These are phyloP conservation scores for Hypoxylon fuscum DNA, from an alignment of 495 filamentous ascomycete genomes.

Conservation along the genomic window DNA sequence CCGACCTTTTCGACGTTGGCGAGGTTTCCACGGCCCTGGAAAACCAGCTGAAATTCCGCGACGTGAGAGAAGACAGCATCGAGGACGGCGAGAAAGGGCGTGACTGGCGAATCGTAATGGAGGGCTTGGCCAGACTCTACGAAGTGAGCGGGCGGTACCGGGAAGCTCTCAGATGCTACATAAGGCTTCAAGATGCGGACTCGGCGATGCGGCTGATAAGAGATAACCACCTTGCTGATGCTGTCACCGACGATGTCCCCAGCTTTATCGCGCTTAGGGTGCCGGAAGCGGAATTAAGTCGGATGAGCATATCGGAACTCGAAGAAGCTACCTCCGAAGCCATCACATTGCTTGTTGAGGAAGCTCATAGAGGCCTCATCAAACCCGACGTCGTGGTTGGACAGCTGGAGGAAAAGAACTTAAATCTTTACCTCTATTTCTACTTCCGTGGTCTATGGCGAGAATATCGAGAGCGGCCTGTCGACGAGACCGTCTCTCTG, in stretches of 20 bases:
- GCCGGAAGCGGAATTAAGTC: conserved; percentile 72
- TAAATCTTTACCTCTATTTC: conserved; percentile 84
- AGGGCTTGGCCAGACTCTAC: conserved; percentile 83
- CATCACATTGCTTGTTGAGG: conserved; percentile 85
- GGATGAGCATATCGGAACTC: conserved; percentile 73
- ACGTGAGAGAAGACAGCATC: conserved; percentile 73
- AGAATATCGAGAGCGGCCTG: conserved; percentile 56
- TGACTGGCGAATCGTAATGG: conserved; percentile 86
- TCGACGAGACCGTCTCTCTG: conserved; percentile 73
- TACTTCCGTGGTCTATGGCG: conserved; percentile 89
- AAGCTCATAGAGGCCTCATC: conserved; percentile 88
- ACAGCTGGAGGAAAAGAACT: conserved; percentile 68
- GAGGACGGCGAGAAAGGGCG: conserved; percentile 70
- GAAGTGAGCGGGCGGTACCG: conserved; percentile 78
- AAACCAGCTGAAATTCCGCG: conserved; percentile 72
- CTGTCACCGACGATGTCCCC: conserved; percentile 86
- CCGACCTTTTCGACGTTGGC: conserved; percentile 80
- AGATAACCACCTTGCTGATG: conserved; percentile 84
- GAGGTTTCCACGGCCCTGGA: conserved; percentile 76
- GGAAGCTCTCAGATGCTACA: conserved; percentile 88
- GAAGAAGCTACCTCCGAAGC: conserved; percentile 81
- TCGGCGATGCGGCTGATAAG: conserved; percentile 84
- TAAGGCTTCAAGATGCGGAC: conserved; percentile 89
- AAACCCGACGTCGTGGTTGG: conserved; percentile 77
- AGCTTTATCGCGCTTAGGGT: conserved; percentile 88